phyloP scores from a whole-genome alignment of 2,329 filamentous ascomycete genomes.

The Alternaria postmessia region DNA sequence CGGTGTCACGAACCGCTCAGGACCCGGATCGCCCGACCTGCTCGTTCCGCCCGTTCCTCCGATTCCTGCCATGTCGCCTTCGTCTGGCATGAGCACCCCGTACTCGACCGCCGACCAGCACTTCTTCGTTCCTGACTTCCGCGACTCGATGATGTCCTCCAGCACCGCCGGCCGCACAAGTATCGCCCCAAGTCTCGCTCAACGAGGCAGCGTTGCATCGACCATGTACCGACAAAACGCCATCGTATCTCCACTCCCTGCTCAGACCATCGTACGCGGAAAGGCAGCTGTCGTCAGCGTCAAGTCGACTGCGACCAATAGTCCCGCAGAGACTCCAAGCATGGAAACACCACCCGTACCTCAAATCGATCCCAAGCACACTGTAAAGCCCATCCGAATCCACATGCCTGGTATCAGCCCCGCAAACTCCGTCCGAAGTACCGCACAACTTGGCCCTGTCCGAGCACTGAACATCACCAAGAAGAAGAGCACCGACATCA shows the following conservation, averaged over 20 bases:
- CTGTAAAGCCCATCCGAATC: conserved; percentile 46
- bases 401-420: conserved; percentile 54
- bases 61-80: conserved; percentile 70
- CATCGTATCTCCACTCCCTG: conserved; percentile 78
- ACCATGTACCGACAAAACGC: conserved; percentile 94
- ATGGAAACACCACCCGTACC: conserved; percentile 74
- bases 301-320: conserved; percentile 70
- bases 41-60: conserved; percentile 93
- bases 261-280: conserved; percentile 84
- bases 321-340: conserved; percentile 58
- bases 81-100: conserved; percentile 66
- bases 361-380: conserved; percentile 68
- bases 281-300: conserved; percentile 95
- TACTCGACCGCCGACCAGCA: conserved; percentile 74
- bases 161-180: conserved; percentile 65
- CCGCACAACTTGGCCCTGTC: conserved; percentile 54
- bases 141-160: conserved; percentile 89
- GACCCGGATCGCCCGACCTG: conserved; percentile 79
- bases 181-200: conserved; percentile 58
- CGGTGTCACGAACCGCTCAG: conserved; percentile 91
- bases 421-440: conserved; percentile 48
- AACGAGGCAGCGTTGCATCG: conserved; percentile 74
- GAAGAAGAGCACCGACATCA: conserved; percentile 41
- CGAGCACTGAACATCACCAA: conserved; percentile 57
- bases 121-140: conserved; percentile 92